Base-by-base conservation (phyloP, 2,329 filamentous ascomycete genomes). In the Neophaeococcomyces aloes region DNA sequence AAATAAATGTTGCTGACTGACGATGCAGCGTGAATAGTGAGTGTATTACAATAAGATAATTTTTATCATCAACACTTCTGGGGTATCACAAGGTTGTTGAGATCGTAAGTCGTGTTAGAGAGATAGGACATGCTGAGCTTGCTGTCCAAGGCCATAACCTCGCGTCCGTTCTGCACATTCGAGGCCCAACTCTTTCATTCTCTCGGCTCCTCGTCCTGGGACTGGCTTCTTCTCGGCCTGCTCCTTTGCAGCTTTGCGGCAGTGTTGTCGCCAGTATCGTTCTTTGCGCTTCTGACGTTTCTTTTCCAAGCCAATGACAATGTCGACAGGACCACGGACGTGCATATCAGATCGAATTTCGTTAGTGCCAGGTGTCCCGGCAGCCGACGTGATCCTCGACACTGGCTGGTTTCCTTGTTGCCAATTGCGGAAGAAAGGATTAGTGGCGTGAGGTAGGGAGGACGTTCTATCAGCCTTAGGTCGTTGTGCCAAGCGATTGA, bases 231-330 rank as follows among this genome's bases (percentile, higher is more conserved):
- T 75, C 54, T 81, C 77, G 58, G 61, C 59, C 52, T 86, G 75
- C 54, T 72, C 73, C 55, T 77, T 87, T 51, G 80, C 79, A 45
- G 81, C 81, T 56, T 86, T 85, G 60, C 86, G 81, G 67, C 85
- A 93, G 59, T 89, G 83, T 62, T 94, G 91, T 57, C 88, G 82
- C 60, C 85, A 82, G 57, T 87, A 83, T 65, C 95, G 94, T 65
- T 96, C 88, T 66, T 83, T 87, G 55, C 91, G 83, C 52, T 91
- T 81, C 67, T 91, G 85, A 19, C 88, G 82, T 69, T 94, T 96
- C 65, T 85, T 82, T 68, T 98, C 91, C 1, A 98, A 75, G 7
- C 91, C 91, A 63, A 94, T 94, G 64, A 95, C 85, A 49, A 95
- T 98, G 63, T 96, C 91, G 53, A 98, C 93, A 29, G 91, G 88